Base-by-base conservation (phyloP, 345 rosid genomes). In the Citrus hindsii region DNA sequence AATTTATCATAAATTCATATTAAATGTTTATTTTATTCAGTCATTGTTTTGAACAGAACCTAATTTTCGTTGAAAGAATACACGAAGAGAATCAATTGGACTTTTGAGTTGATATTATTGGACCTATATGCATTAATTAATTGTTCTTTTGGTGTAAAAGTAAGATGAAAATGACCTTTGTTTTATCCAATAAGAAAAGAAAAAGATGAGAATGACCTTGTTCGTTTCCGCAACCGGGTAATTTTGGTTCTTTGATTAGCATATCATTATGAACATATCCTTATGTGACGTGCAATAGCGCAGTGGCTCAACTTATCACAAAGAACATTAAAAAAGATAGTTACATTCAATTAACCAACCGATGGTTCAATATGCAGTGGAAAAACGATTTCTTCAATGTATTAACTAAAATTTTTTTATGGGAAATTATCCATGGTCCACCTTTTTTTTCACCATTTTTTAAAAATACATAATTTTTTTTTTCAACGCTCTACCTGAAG, bases 401-500 rank as follows among this genome's bases (percentile, higher is more conserved):
- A 3, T 46, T 12, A 46, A 46, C 18, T 46, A 46, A 46, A 46
- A 46, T 0, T 46, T 46, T 12, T 13, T 32, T 32, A 32, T 0
- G 5, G 5, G 0, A 32, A 32, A 32, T 32, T 32, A 32, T 32
- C 5, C 5, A 32, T 0, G 0, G 0, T 32, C 5, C 33, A 32
- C 0, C 0, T 0, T 0, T 32, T 32, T 32, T 32, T 32, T 32
- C 0, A 32, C 4, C 0, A 30, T 0, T 3, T 30, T 30, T 30
- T 3, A 30, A 30, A 30, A 30, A 30, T 30, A 30, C 0, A 30
- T 0, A 32, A 4, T 4, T 32, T 32, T 32, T 4, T 30, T 1
- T 32, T 32, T 0, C 33, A 32, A 32, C 33, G 0, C 33, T 32
- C 0, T 0, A 32, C 33, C 0, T 32, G 33, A 32, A 32, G 0